A percentile compares a stretch with the other conserved stretches of the same genome.
These are phyloP conservation scores for Ceratocystis papillata DNA, from an alignment of 2,329 filamentous ascomycete species.

Conservation along the genomic window DNA sequence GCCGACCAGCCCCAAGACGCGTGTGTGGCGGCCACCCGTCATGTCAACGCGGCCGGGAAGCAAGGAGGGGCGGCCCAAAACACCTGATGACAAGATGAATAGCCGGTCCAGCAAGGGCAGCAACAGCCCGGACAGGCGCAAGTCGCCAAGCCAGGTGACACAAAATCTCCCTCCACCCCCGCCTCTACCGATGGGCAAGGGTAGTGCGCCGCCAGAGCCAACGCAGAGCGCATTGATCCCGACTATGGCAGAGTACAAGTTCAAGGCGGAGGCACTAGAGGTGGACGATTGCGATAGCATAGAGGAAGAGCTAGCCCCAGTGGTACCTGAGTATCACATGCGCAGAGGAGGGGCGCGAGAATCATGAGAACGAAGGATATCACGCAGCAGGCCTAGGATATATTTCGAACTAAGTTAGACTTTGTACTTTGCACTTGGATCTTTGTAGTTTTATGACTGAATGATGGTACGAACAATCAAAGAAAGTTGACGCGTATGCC, in stretches of 20 bases:
- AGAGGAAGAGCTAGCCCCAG: constrained; percentile 15
- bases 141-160: not conserved
- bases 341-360: not conserved
- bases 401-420: not conserved
- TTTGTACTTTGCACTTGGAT: not conserved
- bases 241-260: constrained; percentile 17
- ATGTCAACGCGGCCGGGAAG: constrained; percentile 12
- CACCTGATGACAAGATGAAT: not conserved
- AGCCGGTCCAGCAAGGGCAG: not conserved
- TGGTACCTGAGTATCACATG: constrained; percentile 20
- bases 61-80: constrained; percentile 11
- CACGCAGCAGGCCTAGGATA: too few species aligned
- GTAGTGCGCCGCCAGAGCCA: constrained; percentile 18
- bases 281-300: constrained; percentile 15
- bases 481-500: not conserved
- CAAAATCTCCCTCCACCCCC: not conserved
- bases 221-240: constrained; percentile 22
- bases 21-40: constrained; percentile 14
- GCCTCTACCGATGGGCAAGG: constrained; percentile 15
- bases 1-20: constrained; percentile 8
- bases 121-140: not conserved
- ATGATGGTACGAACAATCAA: not conserved
- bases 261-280: constrained; percentile 3
- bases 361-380: too few species aligned
- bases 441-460: not conserved